Percentiles rank a stretch among this genome's conserved stretches.
These are phyloP conservation scores for Leishmania major DNA, from an alignment of 208 protist genomes.

Conservation along the genomic window DNA sequence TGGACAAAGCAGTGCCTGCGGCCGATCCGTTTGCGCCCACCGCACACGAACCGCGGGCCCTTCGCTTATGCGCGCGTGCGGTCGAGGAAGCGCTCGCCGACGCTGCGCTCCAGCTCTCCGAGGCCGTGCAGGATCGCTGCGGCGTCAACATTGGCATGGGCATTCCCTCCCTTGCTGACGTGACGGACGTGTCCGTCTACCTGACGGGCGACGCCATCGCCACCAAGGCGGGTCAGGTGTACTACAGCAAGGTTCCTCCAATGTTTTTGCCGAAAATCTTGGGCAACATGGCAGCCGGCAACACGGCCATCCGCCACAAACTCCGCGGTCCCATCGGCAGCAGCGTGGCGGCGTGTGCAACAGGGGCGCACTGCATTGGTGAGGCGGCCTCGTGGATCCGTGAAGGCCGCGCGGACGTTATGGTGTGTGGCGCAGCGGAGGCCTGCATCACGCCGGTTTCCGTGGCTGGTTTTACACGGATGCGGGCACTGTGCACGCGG, in stretches of 20 bases:
- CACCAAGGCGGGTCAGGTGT: conserved; percentile 10
- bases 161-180: conserved; percentile 84
- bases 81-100: conserved; percentile 73
- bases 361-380: conserved; percentile 96
- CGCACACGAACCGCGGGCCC: conserved; percentile 55
- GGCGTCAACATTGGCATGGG: conserved; percentile 93
- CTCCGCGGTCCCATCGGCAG: conserved; percentile 93
- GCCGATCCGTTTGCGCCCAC: conserved; percentile 50
- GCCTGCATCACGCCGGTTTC: conserved; percentile 92
- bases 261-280: conserved; percentile 97
- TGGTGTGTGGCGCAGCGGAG: conserved; percentile 95
- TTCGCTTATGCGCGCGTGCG: conserved; percentile 49
- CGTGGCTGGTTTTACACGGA: conserved; percentile 94
- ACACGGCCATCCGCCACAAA: conserved; percentile 88
- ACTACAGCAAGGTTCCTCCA: conserved; percentile 81
- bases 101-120: conserved; percentile 34
- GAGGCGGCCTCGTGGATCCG: conserved; percentile 93
- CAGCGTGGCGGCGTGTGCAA: conserved; percentile 96
- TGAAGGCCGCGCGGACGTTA: conserved; percentile 81
- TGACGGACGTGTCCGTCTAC: conserved; percentile 61
- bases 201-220: conserved; percentile 35
- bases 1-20: neutral
- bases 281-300: conserved; percentile 96
- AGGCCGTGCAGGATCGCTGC: conserved; percentile 33
- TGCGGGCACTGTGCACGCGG: conserved; percentile 92